phyloP scores from a whole-genome alignment of 768 basidiomycete genomes.

The Leccinum sublutescens region DNA sequence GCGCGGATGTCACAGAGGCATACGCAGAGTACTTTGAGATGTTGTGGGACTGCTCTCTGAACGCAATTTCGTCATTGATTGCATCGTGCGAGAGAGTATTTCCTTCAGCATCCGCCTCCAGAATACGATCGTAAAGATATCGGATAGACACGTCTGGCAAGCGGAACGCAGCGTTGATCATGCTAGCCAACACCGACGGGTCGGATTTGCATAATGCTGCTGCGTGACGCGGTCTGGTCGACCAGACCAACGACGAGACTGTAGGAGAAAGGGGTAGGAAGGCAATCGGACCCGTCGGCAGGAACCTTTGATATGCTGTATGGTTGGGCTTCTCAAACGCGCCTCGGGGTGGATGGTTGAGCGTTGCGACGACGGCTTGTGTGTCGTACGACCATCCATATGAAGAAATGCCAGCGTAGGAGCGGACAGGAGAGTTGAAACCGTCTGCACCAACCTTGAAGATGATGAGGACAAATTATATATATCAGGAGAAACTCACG shows the following conservation, averaged over 20 bases:
- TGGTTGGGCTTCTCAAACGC: constrained; percentile 64
- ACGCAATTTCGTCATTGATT: constrained; percentile 62
- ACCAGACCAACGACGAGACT: constrained; percentile 91
- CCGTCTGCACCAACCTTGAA: constrained; percentile 91
- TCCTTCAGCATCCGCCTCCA: constrained; percentile 50
- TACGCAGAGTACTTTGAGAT: constrained; percentile 65
- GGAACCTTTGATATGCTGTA: constrained; percentile 90
- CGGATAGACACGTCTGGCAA: constrained; percentile 71
- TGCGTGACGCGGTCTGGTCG: constrained; percentile 75
- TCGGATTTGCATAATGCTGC: constrained; percentile 66
- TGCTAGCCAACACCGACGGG: constrained; percentile 56
- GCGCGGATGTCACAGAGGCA: constrained; percentile 42
- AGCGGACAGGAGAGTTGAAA: constrained; percentile 88
- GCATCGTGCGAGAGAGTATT: constrained; percentile 45
- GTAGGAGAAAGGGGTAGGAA: constrained; percentile 86
- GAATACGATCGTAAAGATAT: constrained; percentile 60
- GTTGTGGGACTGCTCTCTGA: constrained; percentile 69
- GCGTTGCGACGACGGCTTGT: constrained; percentile 87
- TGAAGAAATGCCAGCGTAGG: constrained; percentile 80
- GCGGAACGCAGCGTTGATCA: constrained; percentile 93
- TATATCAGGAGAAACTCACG: constrained; percentile 41
- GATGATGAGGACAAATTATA: background rate
- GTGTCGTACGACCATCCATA: constrained; percentile 92
- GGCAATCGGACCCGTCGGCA: constrained; percentile 93
- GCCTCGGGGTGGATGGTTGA: constrained; percentile 67